Conservation (phyloP, 164 flowering plant genomes). For the Stephania yunnanensis region DNA sequence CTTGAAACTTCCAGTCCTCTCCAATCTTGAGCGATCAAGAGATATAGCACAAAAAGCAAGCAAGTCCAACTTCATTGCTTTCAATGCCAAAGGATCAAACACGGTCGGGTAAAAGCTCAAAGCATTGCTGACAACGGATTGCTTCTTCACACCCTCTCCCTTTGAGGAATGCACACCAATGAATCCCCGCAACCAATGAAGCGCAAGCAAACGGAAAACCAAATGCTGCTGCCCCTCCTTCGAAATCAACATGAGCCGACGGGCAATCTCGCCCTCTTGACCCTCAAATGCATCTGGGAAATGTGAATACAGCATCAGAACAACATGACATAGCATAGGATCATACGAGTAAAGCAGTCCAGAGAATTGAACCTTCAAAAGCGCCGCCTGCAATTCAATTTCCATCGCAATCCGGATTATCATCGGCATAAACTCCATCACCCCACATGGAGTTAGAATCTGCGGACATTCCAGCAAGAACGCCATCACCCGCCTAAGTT, state of each 20-base stretch:
- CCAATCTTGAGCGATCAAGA: slow-evolving; percentile 21
- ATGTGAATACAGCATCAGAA: slow-evolving; percentile 56
- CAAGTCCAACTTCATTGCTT: slow-evolving; percentile 73
- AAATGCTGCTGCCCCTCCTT: slow-evolving; percentile 56
- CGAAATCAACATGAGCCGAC: slow-evolving; percentile 55
- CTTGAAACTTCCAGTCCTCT: slow-evolving; percentile 14
- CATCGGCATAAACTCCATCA: slow-evolving; percentile 70
- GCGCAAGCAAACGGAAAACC: slow-evolving; percentile 69
- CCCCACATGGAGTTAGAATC: slow-evolving; percentile 63
- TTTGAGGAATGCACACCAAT: slow-evolving; percentile 25
- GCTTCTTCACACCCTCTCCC: slow-evolving; percentile 32
- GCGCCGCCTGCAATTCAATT: slow-evolving; percentile 74
- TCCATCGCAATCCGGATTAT: slow-evolving; percentile 51
- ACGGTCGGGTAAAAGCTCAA: slow-evolving; percentile 57
- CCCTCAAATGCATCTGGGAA: slow-evolving; percentile 74
- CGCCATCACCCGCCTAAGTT: slow-evolving; percentile 68
- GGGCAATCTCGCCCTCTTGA: slow-evolving; percentile 63
- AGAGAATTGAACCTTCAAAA: slow-evolving; percentile 92
- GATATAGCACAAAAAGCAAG: slow-evolving; percentile 54
- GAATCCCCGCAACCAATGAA: slow-evolving; percentile 86
- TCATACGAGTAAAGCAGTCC: slow-evolving; percentile 80
- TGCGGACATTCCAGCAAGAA: slow-evolving; percentile 76
- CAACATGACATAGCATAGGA: slow-evolving; percentile 76
- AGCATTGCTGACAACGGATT: slow-evolving; percentile 30
- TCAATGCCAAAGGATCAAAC: slow-evolving; percentile 85